Evolutionary conservation across 2,329 filamentous ascomycete genomes (phyloP).

Genomic region (Parastagonospora avenae): DNA sequence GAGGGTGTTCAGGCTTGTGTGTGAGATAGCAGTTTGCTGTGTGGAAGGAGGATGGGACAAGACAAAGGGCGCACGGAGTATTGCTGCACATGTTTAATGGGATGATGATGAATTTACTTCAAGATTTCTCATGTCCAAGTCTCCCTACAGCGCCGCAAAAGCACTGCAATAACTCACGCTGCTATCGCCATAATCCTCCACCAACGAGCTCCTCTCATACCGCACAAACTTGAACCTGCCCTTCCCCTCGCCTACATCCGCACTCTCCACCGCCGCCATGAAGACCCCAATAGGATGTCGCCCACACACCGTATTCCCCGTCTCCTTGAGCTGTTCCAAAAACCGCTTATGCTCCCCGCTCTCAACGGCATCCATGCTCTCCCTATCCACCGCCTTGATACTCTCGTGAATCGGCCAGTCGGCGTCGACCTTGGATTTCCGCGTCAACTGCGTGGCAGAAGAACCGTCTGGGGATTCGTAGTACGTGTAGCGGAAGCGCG

Average conservation of each 20-base stretch:
- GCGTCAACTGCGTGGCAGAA: conserved; percentile 34
- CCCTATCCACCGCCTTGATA: conserved; percentile 78
- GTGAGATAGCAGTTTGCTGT: no score
- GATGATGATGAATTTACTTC: not conserved
- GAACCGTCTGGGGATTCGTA: conserved; percentile 64
- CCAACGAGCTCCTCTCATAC: conserved; percentile 85
- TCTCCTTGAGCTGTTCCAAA: conserved; percentile 69
- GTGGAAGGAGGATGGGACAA: no score
- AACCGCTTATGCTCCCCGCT: conserved; percentile 75
- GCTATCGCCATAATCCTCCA: conserved; percentile 69
- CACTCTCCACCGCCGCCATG: conserved; percentile 82
- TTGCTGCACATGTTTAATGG: not conserved
- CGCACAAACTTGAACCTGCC: conserved; percentile 77
- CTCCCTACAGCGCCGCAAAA: conserved; percentile 66
- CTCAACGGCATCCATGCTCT: conserved; percentile 84
- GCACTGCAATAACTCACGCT: conserved; percentile 97
- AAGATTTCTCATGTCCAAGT: not conserved
- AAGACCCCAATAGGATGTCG: conserved; percentile 91
- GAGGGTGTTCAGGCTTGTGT: no score
- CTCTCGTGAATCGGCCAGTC: conserved; percentile 76
- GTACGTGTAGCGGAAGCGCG: conserved; percentile 80
- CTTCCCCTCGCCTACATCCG: conserved; percentile 55
- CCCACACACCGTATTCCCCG: conserved; percentile 91
- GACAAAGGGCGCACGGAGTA: no score
- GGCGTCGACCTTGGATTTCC: conserved; percentile 51